Percentiles rank a stretch among this genome's conserved stretches.
Conservation (phyloP, 2,329 filamentous ascomycete species). For the Pseudogymnoascus sp. region DNA sequence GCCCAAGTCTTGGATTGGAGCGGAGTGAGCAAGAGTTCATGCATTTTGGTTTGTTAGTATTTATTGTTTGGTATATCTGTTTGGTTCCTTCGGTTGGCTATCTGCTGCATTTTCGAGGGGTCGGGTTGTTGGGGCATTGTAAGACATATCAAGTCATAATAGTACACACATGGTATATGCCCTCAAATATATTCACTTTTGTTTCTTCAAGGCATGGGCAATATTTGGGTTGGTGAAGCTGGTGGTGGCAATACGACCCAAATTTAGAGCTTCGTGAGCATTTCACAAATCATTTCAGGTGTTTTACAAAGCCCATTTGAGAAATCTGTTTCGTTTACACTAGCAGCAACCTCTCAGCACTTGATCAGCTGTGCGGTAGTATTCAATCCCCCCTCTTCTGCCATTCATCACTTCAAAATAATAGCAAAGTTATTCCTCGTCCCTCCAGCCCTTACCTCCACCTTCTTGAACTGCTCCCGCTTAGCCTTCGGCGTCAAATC, state of each 20-base stretch:
- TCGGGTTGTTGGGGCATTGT: not conserved
- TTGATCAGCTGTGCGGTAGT: conserved; percentile 7
- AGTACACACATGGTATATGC: not conserved
- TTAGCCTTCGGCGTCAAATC: conserved; percentile 16
- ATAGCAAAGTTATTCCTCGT: conserved; percentile 89
- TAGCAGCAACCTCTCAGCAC: conserved; percentile 8
- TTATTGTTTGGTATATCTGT: not conserved
- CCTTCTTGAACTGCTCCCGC: conserved; percentile 54
- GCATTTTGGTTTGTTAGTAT: not conserved
- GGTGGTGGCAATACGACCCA: too few species aligned
- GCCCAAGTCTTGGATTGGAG: conserved; percentile 66
- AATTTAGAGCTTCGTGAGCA: not conserved
- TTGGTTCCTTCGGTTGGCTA: not conserved
- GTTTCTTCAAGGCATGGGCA: not conserved
- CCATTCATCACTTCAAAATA: conserved; percentile 43
- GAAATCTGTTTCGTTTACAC: conserved; percentile 9
- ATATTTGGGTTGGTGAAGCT: not conserved
- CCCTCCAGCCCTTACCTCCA: conserved; percentile 66
- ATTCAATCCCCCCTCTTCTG: not conserved
- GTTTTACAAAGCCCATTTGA: not conserved
- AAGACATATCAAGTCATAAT: not conserved
- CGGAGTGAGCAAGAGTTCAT: conserved; percentile 28
- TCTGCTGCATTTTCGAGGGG: not conserved
- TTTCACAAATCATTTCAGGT: not conserved
- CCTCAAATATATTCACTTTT: not conserved